A percentile compares a stretch with the other conserved stretches of the same genome.
Evolutionary conservation across 805 yeast species (phyloP).

Genomic region (Metschnikowia henanensis): DNA sequence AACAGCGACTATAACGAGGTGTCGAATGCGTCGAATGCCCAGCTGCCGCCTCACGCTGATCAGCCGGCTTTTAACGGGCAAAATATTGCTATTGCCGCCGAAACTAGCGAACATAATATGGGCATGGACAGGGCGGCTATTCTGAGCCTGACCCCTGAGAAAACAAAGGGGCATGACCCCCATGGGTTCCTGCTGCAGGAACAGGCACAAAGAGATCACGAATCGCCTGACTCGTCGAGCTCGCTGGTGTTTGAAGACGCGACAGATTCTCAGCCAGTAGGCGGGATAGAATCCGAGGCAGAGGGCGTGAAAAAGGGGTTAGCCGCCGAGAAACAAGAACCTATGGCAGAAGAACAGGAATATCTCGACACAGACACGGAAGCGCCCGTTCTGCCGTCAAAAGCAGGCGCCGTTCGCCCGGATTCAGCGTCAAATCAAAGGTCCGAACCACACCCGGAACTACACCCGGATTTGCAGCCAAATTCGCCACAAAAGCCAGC

Average conservation of each 20-base stretch:
- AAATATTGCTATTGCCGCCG: background rate
- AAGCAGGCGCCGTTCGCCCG: too few species aligned
- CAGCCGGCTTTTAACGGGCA: background rate
- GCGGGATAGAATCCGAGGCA: background rate
- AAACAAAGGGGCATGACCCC: background rate
- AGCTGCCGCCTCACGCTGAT: background rate
- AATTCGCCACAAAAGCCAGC: background rate
- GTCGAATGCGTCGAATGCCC: background rate
- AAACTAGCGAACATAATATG: background rate
- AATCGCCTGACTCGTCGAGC: background rate
- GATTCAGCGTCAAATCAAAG: background rate
- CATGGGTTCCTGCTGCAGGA: background rate
- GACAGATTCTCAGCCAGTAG: constrained; percentile 2
- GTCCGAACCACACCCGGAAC: background rate
- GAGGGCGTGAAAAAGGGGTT: background rate
- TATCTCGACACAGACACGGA: too few species aligned
- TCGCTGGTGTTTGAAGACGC: constrained; percentile 13
- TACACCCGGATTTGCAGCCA: background rate
- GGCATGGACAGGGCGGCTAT: background rate
- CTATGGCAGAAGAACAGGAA: too few species aligned
- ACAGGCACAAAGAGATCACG: background rate
- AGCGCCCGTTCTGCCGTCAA: too few species aligned
- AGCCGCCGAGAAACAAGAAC: background rate
- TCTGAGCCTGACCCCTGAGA: background rate
- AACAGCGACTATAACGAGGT: constrained; percentile 34